Conservation (phyloP, 371 early-diverging fungal species). For the Mucor velutinosus region DNA sequence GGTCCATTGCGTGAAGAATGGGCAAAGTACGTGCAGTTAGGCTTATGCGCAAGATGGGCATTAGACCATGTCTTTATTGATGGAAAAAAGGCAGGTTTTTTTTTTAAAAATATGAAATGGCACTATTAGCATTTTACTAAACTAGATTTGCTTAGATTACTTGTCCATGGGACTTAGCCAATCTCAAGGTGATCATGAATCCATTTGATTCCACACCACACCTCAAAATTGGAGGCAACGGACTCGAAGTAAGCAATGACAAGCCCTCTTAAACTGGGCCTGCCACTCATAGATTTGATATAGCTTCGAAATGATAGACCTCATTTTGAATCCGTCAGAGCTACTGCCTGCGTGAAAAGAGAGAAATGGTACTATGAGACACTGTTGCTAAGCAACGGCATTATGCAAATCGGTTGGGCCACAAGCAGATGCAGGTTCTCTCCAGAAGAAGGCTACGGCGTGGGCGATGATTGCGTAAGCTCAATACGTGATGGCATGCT, state of each 20-base stretch:
- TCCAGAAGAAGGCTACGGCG: slow-evolving; percentile 68
- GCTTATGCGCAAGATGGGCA: slow-evolving; percentile 46
- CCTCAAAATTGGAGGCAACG: slow-evolving; percentile 46
- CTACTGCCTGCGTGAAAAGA: slow-evolving; percentile 41
- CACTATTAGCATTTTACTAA: neutral
- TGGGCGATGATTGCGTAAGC: slow-evolving; percentile 61
- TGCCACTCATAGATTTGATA: neutral
- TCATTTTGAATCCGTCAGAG: slow-evolving; percentile 52
- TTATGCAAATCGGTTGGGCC: slow-evolving; percentile 73
- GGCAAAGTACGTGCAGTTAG: slow-evolving; percentile 43
- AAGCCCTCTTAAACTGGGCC: neutral
- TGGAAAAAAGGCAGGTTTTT: slow-evolving; percentile 21
- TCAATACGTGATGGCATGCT: neutral
- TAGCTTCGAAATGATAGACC: slow-evolving; percentile 50
- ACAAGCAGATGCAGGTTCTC: slow-evolving; percentile 60
- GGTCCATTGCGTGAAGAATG: slow-evolving; percentile 42
- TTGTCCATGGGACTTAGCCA: slow-evolving; percentile 37
- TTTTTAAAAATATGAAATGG: neutral
- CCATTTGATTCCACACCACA: slow-evolving; percentile 49
- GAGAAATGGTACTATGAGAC: slow-evolving; percentile 72
- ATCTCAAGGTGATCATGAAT: slow-evolving; percentile 43
- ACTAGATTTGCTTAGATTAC: slow-evolving; percentile 14
- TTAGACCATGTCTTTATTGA: slow-evolving; percentile 41
- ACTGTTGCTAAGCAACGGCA: slow-evolving; percentile 54
- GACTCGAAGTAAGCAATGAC: slow-evolving; percentile 30